Conservation (phyloP, 2,329 filamentous ascomycete genomes). For the Alternaria gaisen region DNA sequence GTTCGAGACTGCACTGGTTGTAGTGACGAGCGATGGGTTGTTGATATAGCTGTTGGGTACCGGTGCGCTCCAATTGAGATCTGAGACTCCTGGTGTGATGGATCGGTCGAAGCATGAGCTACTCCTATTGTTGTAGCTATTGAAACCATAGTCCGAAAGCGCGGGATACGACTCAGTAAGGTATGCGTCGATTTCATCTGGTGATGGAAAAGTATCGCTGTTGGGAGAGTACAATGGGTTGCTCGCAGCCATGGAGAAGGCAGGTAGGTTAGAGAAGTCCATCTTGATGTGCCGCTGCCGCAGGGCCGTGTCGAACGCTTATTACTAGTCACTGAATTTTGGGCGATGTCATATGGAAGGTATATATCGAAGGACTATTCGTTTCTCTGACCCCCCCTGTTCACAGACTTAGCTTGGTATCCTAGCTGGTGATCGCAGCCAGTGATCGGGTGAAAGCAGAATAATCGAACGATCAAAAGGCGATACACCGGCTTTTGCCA, state of each 20-base stretch:
- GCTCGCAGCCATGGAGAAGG: slow-evolving; percentile 5
- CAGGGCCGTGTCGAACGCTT: background rate
- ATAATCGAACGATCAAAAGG: slow-evolving; percentile 14
- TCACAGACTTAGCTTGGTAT: slow-evolving; percentile 10
- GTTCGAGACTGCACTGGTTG: background rate
- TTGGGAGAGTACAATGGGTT: slow-evolving; percentile 13
- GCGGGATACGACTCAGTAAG: slow-evolving; percentile 11
- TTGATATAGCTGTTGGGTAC: slow-evolving; percentile 10
- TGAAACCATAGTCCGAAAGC: slow-evolving; percentile 8
- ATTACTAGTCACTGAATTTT: background rate
- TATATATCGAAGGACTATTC: slow-evolving; percentile 6
- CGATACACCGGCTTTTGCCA: slow-evolving; percentile 14
- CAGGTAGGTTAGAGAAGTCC: slow-evolving; percentile 9
- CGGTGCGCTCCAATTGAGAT: slow-evolving; percentile 9
- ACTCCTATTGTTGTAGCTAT: background rate
- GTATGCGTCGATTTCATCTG: slow-evolving; percentile 12
- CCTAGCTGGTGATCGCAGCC: background rate
- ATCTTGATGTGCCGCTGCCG: slow-evolving; percentile 1
- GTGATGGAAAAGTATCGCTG: slow-evolving; percentile 15
- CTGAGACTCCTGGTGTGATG: slow-evolving; percentile 2
- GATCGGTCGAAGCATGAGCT: slow-evolving; percentile 7
- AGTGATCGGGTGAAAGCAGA: slow-evolving; percentile 6
- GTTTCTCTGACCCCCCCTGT: slow-evolving; percentile 8
- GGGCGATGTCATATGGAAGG: background rate
- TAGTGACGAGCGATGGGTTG: background rate